Base-by-base conservation (phyloP, 257 asterid genomes). In the Nicotiana obtusifolia region DNA sequence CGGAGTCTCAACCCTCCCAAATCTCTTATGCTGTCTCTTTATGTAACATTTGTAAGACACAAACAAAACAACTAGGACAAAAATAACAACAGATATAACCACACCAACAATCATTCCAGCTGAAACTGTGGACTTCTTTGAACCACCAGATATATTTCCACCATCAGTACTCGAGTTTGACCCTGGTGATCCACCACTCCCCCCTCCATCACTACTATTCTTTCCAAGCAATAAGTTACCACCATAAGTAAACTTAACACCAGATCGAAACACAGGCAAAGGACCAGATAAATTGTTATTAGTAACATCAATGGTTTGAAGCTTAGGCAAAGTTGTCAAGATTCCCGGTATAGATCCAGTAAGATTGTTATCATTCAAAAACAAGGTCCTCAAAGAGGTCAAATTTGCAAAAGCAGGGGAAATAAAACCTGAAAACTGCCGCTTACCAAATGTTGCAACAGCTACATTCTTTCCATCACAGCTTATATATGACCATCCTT, bases 21-120 rank as follows among this genome's bases (percentile, higher is more conserved):
- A 89, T 56, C 91, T 87, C 89, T 87, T 84, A 69, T 85, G 87
- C 22, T 89, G 87, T 80, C 89, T 87, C 91, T 81, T 89, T 54
- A 83, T 77, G 77, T 87, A 91, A 84, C 97, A 93, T 44, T 93
- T 95, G 66, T 88, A 92, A 9, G 91, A 91, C 37, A 95, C 97
- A 83, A 90, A 92, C 86, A 91, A 66, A 14, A 92, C 15, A 81
- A 93, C 93, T 30, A 84, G 90, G 17, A 89, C 19, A 47, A 93
- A 92, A 11, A 90, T 86, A 15, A 89, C 6, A 31, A 92, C 95
- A 59, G 97, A 96, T 69, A 89, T 83, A 19, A 90, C 84, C 59
- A 91, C 92, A 20, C 98, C 98, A 30, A 87, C 97, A 82, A 93
- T 85, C 90, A 91, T 82, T 81, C 94, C 99, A 33, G 85, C 88